These are phyloP conservation scores for Colletotrichum sp. DNA, from an alignment of 2,329 filamentous ascomycete species.

Conservation along the genomic window DNA sequence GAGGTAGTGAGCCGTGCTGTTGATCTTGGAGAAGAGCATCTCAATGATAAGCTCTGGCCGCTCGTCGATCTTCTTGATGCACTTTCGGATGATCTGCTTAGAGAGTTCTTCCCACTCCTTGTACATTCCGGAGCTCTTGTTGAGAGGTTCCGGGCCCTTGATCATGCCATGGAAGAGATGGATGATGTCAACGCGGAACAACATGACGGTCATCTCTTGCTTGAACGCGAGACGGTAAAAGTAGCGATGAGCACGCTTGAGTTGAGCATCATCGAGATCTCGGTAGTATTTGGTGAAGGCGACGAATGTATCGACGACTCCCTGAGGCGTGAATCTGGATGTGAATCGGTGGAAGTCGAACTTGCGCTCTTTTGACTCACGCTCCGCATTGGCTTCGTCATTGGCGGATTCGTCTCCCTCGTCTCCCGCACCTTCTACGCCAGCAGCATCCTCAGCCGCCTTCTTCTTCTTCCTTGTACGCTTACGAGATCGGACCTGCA, in stretches of 20 bases:
- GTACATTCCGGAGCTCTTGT: conserved; percentile 68
- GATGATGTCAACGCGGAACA: conserved; percentile 91
- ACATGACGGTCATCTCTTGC: conserved; percentile 84
- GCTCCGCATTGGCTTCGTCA: conserved; percentile 74
- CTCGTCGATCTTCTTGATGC: conserved; percentile 84
- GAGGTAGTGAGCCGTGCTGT: conserved; percentile 81
- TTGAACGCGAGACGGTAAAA: conserved; percentile 96
- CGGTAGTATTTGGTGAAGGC: conserved; percentile 79
- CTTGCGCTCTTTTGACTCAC: conserved; percentile 79
- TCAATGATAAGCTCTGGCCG: conserved; percentile 87
- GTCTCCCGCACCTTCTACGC: conserved; percentile 51
- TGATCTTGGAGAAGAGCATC: conserved; percentile 93
- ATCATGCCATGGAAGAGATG: conserved; percentile 89
- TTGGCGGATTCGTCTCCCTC: conserved; percentile 74
- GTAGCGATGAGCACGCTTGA: conserved; percentile 92
- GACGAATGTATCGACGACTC: conserved; percentile 88
- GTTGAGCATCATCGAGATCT: conserved; percentile 78
- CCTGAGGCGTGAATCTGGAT: conserved; percentile 80
- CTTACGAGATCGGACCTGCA: conserved; percentile 87
- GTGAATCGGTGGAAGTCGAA: conserved; percentile 92
- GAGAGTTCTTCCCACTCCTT: conserved; percentile 92
- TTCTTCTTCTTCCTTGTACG: conserved; percentile 76
- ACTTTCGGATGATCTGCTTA: conserved; percentile 81
- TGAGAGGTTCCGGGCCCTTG: conserved; percentile 81
- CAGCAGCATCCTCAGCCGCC: conserved; percentile 51